Evolutionary conservation across 441 rosid genomes (phyloP).

Genomic region (Arabidopsis hybrid): DNA sequence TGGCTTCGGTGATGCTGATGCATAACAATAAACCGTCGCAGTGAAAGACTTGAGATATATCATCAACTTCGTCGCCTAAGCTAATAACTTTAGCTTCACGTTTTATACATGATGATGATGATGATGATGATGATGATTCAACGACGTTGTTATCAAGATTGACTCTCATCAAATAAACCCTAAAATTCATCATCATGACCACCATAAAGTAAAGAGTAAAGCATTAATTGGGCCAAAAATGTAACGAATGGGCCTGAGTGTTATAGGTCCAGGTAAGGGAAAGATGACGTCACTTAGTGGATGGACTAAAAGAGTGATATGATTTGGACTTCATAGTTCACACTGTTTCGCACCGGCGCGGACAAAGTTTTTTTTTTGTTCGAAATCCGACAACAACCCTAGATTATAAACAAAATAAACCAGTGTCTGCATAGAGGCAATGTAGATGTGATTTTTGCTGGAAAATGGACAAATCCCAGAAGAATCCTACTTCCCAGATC

Average conservation of each 20-base stretch:
- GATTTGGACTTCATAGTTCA: conserved; percentile 13
- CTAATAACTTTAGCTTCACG: no score
- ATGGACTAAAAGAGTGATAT: conserved; percentile 5
- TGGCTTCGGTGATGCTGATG: no score
- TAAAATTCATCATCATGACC: no score
- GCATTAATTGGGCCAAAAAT: neutral
- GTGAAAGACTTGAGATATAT: no score
- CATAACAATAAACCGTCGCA: no score
- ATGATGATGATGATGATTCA: no score
- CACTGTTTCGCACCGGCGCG: conserved; percentile 43
- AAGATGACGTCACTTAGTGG: conserved; percentile 30
- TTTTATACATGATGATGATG: no score
- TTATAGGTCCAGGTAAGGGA: neutral
- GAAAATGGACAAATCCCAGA: conserved; percentile 71
- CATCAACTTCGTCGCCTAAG: no score
- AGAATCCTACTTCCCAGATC: conserved; percentile 60
- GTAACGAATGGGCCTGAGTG: conserved; percentile 16
- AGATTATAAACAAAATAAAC: neutral
- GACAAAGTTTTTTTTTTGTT: conserved; percentile 5
- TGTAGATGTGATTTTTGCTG: conserved; percentile 42
- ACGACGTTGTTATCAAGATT: no score
- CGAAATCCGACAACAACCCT: conserved; percentile 33
- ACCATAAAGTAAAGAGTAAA: no score
- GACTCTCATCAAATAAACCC: no score
- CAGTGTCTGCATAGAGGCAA: conserved; percentile 36